Evolutionary conservation across 2,329 filamentous ascomycete genomes (phyloP).

Genomic region (Fusarium sulawesiense): DNA sequence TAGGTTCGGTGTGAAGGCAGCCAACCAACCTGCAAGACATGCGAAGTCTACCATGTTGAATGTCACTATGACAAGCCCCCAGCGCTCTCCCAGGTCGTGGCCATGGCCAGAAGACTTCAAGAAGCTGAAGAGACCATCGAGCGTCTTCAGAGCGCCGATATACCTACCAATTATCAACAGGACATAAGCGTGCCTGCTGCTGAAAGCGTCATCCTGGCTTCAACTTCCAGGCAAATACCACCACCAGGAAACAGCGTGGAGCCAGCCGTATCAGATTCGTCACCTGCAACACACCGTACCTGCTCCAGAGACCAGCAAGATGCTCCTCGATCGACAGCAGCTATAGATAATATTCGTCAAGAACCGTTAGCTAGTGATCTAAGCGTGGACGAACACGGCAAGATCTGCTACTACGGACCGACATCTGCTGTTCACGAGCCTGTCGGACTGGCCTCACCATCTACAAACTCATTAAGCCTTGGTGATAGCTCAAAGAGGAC

Average conservation of each 20-base stretch:
- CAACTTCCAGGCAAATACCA: background rate
- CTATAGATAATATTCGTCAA: background rate
- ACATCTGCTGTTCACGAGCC: slow-evolving; percentile 9
- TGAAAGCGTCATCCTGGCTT: background rate
- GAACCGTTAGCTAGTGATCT: background rate
- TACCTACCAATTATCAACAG: too few relatives aligned
- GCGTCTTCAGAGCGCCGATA: background rate
- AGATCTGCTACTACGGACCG: slow-evolving; percentile 10
- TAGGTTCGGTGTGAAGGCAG: slow-evolving; percentile 9
- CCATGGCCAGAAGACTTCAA: slow-evolving; percentile 5
- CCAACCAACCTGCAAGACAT: slow-evolving; percentile 14
- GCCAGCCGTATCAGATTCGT: accelerated
- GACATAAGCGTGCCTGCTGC: background rate
- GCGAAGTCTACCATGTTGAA: slow-evolving; percentile 13
- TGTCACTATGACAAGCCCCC: slow-evolving; percentile 8
- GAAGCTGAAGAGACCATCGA: slow-evolving; percentile 5
- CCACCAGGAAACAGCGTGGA: background rate
- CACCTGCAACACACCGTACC: background rate
- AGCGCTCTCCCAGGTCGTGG: background rate
- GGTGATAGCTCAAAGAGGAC: background rate
- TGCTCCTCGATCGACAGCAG: background rate
- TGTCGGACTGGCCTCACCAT: background rate
- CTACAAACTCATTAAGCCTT: background rate
- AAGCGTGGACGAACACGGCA: slow-evolving; percentile 5
- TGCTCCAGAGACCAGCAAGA: background rate